A percentile compares a stretch with the other conserved stretches of the same genome.
These are phyloP conservation scores for Aspergillus tamarii DNA, from an alignment of 2,329 filamentous ascomycete genomes.

Conservation along the genomic window DNA sequence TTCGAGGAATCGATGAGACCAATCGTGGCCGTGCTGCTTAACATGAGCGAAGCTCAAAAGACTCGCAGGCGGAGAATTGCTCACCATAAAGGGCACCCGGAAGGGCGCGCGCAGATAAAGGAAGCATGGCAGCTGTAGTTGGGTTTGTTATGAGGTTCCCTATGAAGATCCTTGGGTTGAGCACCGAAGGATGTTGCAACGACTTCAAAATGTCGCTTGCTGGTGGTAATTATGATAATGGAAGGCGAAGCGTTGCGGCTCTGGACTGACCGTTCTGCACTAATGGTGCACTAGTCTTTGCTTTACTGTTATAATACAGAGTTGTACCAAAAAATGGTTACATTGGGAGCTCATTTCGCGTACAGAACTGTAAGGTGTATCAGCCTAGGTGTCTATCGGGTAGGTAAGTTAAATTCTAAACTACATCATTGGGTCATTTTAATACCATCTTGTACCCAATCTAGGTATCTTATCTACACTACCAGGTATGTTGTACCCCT, in stretches of 20 bases:
- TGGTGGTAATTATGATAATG: neutral
- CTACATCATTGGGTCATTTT: conserved; percentile 10
- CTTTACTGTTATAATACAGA: conserved; percentile 11
- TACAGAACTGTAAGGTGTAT: neutral
- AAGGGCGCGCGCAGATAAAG: conserved; percentile 30
- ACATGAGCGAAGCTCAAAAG: conserved; percentile 22
- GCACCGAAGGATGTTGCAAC: neutral
- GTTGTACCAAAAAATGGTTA: neutral
- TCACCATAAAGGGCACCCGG: conserved; percentile 34
- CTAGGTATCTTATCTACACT: too few species aligned
- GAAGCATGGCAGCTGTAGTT: conserved; percentile 26
- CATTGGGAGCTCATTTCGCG: neutral
- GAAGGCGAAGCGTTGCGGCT: conserved; percentile 4
- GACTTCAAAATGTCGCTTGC: neutral
- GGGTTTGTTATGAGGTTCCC: neutral
- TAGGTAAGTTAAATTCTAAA: conserved; percentile 12
- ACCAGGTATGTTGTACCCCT: too few species aligned
- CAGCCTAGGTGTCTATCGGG: neutral
- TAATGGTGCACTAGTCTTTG: conserved; percentile 15
- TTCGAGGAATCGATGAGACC: conserved; percentile 35
- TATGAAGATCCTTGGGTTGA: neutral
- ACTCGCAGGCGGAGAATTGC: conserved; percentile 8
- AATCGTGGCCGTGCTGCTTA: conserved; percentile 32
- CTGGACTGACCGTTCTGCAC: conserved; percentile 12
- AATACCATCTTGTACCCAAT: neutral